phyloP scores from a whole-genome alignment of 768 basidiomycete genomes.

The Floccularia luteovirens region DNA sequence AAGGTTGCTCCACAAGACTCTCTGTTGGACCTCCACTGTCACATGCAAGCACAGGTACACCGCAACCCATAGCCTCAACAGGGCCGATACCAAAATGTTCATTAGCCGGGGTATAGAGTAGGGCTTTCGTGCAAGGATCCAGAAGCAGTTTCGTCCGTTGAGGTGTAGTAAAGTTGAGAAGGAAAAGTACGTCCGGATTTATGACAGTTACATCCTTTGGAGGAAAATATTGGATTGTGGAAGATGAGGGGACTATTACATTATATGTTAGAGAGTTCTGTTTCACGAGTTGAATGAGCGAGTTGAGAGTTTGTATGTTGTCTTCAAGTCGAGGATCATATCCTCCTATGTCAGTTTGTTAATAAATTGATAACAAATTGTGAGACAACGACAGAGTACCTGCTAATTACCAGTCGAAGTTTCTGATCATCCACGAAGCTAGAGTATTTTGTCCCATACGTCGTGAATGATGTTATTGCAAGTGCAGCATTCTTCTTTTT shows the following conservation, averaged over 20 bases:
- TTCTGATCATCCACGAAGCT: constrained; percentile 16
- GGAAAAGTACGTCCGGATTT: constrained; percentile 67
- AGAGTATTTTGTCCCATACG: constrained; percentile 27
- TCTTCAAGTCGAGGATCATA: constrained; percentile 86
- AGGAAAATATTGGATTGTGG: constrained; percentile 20
- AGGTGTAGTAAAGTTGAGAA: constrained; percentile 83
- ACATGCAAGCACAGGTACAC: constrained; percentile 84
- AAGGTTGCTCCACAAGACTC: constrained; percentile 43
- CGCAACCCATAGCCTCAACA: constrained; percentile 90
- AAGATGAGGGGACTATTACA: constrained; percentile 41
- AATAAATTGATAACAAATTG: neutral
- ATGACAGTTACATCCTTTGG: constrained; percentile 32
- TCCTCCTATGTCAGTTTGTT: constrained; percentile 47
- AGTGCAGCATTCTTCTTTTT: constrained; percentile 87
- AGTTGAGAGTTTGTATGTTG: constrained; percentile 63
- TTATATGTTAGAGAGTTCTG: constrained; percentile 49
- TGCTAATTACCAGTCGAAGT: constrained; percentile 68
- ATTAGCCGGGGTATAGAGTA: constrained; percentile 91
- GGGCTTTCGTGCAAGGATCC: constrained; percentile 53
- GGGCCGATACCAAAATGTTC: constrained; percentile 98
- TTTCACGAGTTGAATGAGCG: constrained; percentile 53
- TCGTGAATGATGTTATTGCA: constrained; percentile 74
- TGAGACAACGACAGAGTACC: constrained; percentile 32
- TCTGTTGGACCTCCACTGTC: constrained; percentile 88
- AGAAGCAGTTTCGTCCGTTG: constrained; percentile 82